phyloP scores from a whole-genome alignment of 495 filamentous ascomycete genomes.

The Lineolata rhizophorae region DNA sequence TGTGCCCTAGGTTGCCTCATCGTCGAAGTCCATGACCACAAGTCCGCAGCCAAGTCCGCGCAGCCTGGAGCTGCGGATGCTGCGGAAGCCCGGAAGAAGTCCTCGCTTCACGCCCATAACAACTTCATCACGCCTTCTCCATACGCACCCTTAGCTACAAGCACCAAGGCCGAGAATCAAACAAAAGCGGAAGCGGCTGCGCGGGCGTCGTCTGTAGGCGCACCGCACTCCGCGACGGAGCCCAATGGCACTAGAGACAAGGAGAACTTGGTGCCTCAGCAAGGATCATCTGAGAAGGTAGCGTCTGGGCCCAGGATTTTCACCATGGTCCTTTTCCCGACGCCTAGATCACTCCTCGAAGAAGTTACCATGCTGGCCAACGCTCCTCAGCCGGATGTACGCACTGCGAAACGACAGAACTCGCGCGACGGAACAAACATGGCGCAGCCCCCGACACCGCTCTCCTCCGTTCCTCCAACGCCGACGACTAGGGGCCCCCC shows the following conservation, averaged over 20 bases:
- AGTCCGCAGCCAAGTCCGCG: constrained; percentile 40
- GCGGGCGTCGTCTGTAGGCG: constrained; percentile 15
- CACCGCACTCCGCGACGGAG: constrained; percentile 15
- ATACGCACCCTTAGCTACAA: constrained; percentile 56
- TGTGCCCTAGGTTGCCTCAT: constrained; percentile 55
- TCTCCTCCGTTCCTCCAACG: constrained; percentile 38
- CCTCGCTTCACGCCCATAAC: constrained; percentile 81
- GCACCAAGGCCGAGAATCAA: constrained; percentile 15
- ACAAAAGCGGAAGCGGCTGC: constrained; percentile 16
- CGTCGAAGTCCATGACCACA: constrained; percentile 74
- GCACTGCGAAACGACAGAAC: constrained; percentile 18
- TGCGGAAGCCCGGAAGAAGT: constrained; percentile 39
- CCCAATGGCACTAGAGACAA: constrained; percentile 18
- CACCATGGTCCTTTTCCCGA: constrained; percentile 73
- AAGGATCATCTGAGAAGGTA: constrained; percentile 25
- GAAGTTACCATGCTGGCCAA: constrained; percentile 58
- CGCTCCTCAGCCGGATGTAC: constrained; percentile 36
- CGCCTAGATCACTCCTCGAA: constrained; percentile 43
- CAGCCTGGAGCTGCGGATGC: constrained; percentile 28
- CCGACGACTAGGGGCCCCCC: constrained; percentile 26
- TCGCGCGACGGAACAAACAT: constrained; percentile 26
- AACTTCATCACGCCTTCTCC: constrained; percentile 72
- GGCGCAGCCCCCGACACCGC: constrained; percentile 41
- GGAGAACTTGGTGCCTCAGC: constrained; percentile 28
- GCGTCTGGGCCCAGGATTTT: constrained; percentile 31